These are phyloP conservation scores for Jimgerdemannia flammicorona DNA, from an alignment of 192 early-diverging fungal species.

Conservation along the genomic window DNA sequence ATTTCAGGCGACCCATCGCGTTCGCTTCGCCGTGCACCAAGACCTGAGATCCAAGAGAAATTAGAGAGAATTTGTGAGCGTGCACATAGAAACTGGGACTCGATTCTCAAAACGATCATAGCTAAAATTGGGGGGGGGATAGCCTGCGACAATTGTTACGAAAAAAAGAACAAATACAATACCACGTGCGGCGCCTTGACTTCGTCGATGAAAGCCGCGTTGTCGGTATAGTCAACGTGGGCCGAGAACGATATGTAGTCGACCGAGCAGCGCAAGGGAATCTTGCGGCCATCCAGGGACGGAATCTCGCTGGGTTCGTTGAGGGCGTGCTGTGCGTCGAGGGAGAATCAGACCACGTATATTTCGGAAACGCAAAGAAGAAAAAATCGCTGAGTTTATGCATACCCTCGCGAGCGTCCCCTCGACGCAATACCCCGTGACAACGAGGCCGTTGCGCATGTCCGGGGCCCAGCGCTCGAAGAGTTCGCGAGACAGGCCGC, in stretches of 20 bases:
- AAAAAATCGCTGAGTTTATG: not conserved
- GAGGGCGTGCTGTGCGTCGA: constrained; percentile 46
- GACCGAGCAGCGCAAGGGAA: constrained; percentile 81
- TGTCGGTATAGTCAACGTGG: constrained; percentile 96
- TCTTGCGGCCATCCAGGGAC: constrained; percentile 73
- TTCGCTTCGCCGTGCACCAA: constrained; percentile 97
- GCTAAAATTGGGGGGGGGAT: no score
- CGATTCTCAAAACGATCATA: no score
- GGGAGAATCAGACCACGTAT: not conserved
- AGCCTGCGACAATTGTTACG: not conserved
- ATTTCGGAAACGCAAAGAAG: not conserved
- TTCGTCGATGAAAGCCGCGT: constrained; percentile 94
- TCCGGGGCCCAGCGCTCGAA: constrained; percentile 95
- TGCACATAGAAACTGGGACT: no score
- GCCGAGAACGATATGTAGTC: constrained; percentile 97
- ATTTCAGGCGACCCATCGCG: constrained; percentile 86
- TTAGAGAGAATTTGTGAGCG: not conserved
- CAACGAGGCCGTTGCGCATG: constrained; percentile 87
- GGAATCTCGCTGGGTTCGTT: constrained; percentile 83
- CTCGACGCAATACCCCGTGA: constrained; percentile 98
- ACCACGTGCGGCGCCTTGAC: constrained; percentile 88
- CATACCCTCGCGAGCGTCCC: constrained; percentile 85
- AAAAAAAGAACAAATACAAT: constrained; percentile 1
- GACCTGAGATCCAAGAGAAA: constrained; percentile 35
- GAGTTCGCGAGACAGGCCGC: constrained; percentile 90